phyloP scores from a whole-genome alignment of 495 filamentous ascomycete genomes.

The Lasiosphaeria miniovina region DNA sequence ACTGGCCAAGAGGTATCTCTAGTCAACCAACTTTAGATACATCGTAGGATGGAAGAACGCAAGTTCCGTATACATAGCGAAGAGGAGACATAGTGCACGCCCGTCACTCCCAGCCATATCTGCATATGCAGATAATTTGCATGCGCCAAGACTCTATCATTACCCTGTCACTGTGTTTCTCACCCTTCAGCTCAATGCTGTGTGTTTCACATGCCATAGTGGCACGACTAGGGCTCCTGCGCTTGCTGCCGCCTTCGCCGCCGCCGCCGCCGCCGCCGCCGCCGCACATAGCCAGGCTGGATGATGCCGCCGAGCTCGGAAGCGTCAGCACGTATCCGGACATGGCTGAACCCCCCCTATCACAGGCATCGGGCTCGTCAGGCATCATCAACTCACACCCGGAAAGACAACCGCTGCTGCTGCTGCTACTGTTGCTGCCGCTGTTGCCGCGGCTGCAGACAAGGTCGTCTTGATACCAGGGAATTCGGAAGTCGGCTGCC shows the following conservation, averaged over 20 bases:
- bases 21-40: neutral
- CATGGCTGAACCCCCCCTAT: constrained; percentile 9
- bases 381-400: constrained; percentile 10
- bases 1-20: neutral
- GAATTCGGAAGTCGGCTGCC: constrained; percentile 16
- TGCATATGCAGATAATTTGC: constrained; percentile 22
- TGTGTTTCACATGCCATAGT: constrained; percentile 14
- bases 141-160: constrained; percentile 7
- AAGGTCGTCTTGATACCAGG: constrained; percentile 7
- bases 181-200: neutral
- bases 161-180: neutral
- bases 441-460: neutral
- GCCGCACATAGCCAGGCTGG: neutral
- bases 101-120: constrained; percentile 10
- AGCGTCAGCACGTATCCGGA: constrained; percentile 13
- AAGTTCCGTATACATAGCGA: constrained; percentile 5
- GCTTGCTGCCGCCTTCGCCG: neutral
- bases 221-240: constrained; percentile 10
- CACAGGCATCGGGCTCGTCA: constrained; percentile 9
- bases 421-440: neutral
- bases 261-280: neutral
- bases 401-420: neutral
- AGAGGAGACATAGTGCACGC: constrained; percentile 17
- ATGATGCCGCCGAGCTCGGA: constrained; percentile 14
- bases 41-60: neutral